Conservation (phyloP, 352 stramenopile species). For the Globisporangium paroecandrum region DNA sequence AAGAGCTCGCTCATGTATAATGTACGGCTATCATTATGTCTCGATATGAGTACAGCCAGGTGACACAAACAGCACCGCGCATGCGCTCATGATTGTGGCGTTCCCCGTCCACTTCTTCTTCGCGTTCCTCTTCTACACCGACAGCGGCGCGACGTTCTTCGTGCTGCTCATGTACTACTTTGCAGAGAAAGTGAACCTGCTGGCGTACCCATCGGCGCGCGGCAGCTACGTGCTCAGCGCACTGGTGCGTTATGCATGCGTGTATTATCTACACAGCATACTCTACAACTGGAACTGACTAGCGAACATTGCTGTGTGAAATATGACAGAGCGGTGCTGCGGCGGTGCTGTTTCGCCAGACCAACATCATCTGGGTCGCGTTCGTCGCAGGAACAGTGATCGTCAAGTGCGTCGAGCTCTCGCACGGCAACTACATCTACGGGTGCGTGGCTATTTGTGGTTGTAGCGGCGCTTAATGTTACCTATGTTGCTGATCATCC, state of each 20-base stretch:
- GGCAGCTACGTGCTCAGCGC: conserved; percentile 59
- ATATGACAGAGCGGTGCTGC: conserved; percentile 50
- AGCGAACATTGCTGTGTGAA: conserved; percentile 2
- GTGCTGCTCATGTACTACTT: conserved; percentile 82
- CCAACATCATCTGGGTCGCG: conserved; percentile 89
- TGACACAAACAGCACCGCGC: conserved; percentile 47
- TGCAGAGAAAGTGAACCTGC: conserved; percentile 48
- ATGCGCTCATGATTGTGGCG: conserved; percentile 62
- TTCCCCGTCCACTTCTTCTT: conserved; percentile 90
- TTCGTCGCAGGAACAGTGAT: conserved; percentile 80
- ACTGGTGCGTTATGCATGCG: conserved; percentile 28
- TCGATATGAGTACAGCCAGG: conserved; percentile 19
- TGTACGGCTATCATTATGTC: not conserved
- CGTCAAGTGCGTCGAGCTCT: conserved; percentile 65
- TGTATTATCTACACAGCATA: not conserved
- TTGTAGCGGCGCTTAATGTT: not conserved
- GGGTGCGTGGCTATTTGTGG: conserved; percentile 29
- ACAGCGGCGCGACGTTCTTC: conserved; percentile 83
- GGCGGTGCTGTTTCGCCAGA: conserved; percentile 87
- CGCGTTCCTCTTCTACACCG: conserved; percentile 89
- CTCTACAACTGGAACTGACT: not conserved
- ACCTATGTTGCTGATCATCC: not conserved
- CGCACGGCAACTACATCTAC: conserved; percentile 66
- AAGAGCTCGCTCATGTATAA: not conserved
- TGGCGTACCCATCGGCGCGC: conserved; percentile 27